Percentiles rank a stretch among this genome's conserved stretches.
phyloP scores from a whole-genome alignment of 768 basidiomycete species.

The Amanita rubescens region DNA sequence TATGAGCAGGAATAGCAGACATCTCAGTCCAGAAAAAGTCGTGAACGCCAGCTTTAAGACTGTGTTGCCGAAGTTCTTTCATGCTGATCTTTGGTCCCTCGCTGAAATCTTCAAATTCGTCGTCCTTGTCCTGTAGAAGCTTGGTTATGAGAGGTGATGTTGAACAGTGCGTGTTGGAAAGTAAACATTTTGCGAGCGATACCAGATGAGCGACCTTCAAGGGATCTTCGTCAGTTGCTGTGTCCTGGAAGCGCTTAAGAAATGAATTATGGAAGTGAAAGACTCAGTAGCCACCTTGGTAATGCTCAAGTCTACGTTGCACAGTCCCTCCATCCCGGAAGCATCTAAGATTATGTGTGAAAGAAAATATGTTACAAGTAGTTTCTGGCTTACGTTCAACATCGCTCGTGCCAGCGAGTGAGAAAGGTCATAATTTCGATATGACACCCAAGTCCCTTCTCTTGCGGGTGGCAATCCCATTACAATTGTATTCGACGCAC shows the following conservation, averaged over 20 bases:
- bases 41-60: conserved; percentile 26
- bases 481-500: conserved; percentile 31
- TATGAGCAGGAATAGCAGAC: conserved; percentile 29
- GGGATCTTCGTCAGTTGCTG: conserved; percentile 15
- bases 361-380: not conserved
- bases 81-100: conserved; percentile 19
- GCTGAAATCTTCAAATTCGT: conserved; percentile 16
- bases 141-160: conserved; percentile 23
- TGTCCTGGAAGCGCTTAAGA: conserved; percentile 10
- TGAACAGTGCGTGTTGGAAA: conserved; percentile 25
- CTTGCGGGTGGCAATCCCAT: conserved; percentile 37
- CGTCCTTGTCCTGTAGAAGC: conserved; percentile 21
- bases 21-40: conserved; percentile 35
- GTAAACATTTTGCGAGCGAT: conserved; percentile 29
- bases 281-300: conserved; percentile 12
- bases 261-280: not conserved
- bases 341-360: conserved; percentile 23
- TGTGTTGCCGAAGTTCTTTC: conserved; percentile 30
- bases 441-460: conserved; percentile 24
- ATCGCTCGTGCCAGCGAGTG: conserved; percentile 30
- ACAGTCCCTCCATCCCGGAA: conserved; percentile 32
- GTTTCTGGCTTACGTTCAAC: conserved; percentile 22
- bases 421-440: conserved; percentile 36
- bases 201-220: conserved; percentile 31
- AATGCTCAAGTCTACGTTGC: conserved; percentile 12